These are phyloP conservation scores for Colletotrichum sp. DNA, from an alignment of 2,329 filamentous ascomycete species.

Conservation along the genomic window DNA sequence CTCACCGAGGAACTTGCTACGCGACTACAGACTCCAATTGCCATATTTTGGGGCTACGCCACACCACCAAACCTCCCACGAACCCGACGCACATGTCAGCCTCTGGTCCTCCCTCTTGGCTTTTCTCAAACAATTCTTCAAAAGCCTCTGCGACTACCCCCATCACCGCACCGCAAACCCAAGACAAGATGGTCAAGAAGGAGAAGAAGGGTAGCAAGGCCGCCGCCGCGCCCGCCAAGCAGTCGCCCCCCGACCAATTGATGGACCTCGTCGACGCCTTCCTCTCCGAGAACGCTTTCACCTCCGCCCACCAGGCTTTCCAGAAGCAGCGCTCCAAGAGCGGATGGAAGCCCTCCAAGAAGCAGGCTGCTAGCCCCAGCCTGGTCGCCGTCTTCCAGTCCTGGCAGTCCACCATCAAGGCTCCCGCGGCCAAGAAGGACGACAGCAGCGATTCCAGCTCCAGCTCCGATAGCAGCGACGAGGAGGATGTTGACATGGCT, in stretches of 20 bases:
- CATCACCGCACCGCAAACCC: conserved; percentile 6
- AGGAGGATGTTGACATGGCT: conserved; percentile 51
- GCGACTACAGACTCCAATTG: background rate
- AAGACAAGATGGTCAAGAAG: conserved; percentile 39
- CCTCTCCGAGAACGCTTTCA: conserved; percentile 68
- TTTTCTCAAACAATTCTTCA: conserved; percentile 45
- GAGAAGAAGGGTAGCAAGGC: conserved; percentile 21
- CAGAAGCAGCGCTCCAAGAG: conserved; percentile 64
- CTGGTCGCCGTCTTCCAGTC: conserved; percentile 55
- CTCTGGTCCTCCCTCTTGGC: conserved; percentile 42
- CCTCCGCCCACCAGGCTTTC: conserved; percentile 64
- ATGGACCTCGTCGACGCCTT: conserved; percentile 71
- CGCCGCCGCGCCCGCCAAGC: conserved; percentile 20
- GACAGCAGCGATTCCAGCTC: conserved; percentile 33
- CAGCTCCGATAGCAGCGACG: conserved; percentile 36
- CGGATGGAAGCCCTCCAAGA: conserved; percentile 43
- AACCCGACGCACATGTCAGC: conserved; percentile 34
- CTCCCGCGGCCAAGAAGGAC: conserved; percentile 22
- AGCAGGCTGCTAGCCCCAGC: conserved; percentile 25
- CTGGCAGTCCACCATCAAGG: conserved; percentile 46
- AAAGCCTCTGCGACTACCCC: conserved; percentile 17
- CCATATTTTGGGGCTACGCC: background rate
- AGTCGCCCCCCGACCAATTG: conserved; percentile 61
- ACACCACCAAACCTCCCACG: background rate
- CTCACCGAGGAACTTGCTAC: conserved; percentile 7